A percentile compares a stretch with the other conserved stretches of the same genome.
These are phyloP conservation scores for Pichia sp. DNA, from an alignment of 1,139 yeast species.

Conservation along the genomic window DNA sequence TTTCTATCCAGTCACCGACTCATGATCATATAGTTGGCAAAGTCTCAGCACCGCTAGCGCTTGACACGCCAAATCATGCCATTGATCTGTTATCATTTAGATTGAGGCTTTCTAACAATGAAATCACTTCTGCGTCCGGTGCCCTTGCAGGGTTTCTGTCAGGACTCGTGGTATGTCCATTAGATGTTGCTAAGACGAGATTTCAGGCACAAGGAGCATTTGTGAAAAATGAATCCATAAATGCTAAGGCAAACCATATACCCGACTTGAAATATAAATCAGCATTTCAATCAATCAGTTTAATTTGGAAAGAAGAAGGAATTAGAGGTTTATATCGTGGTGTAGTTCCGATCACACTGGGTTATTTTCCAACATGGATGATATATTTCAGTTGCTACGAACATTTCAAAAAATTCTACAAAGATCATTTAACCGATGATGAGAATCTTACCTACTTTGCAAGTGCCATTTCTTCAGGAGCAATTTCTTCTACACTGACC, in stretches of 20 bases:
- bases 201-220: conserved; percentile 88
- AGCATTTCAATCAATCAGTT: conserved; percentile 46
- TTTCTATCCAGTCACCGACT: no score
- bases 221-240: conserved; percentile 10
- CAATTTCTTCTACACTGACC: conserved; percentile 75
- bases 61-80: conserved; percentile 5
- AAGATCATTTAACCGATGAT: conserved; percentile 28
- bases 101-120: conserved; percentile 20
- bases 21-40: no score
- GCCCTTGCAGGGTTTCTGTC: conserved; percentile 89
- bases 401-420: conserved; percentile 50
- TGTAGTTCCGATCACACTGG: conserved; percentile 79
- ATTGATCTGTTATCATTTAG: conserved; percentile 9
- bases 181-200: conserved; percentile 90
- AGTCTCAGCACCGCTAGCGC: no score
- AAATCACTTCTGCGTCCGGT: conserved; percentile 64
- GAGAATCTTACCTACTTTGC: conserved; percentile 58
- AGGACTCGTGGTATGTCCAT: conserved; percentile 86
- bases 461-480: conserved; percentile 87
- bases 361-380: conserved; percentile 97
- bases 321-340: conserved; percentile 82
- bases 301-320: conserved; percentile 73
- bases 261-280: conserved; percentile 40
- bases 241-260: conserved; percentile 6
- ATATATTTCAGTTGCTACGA: conserved; percentile 90